A percentile compares a stretch with the other conserved stretches of the same genome.
Evolutionary conservation across 129 eudicot species (phyloP).

Genomic region (Flaveria linearis): DNA sequence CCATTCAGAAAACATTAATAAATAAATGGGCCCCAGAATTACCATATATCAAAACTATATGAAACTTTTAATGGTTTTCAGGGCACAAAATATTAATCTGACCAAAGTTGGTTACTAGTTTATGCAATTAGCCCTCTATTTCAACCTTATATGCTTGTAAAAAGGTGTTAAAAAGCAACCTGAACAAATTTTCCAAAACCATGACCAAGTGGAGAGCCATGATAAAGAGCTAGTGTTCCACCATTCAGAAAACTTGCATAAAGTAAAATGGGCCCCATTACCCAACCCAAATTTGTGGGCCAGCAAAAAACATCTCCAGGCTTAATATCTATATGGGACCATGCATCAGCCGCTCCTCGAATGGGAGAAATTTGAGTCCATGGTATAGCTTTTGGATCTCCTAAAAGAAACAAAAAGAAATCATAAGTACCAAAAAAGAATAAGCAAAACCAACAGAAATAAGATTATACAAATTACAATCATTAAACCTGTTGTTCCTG

Average conservation of each 20-base stretch:
- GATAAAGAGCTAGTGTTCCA: slow-evolving; percentile 86
- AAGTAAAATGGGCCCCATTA: slow-evolving; percentile 83
- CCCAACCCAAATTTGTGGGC: slow-evolving; percentile 99
- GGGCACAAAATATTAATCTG: not conserved
- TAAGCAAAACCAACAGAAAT: not conserved
- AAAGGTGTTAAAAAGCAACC: slow-evolving; percentile 45
- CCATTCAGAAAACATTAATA: too few relatives aligned
- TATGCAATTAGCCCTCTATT: slow-evolving; percentile 3
- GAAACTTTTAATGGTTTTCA: not conserved
- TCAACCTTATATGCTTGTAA: slow-evolving; percentile 1
- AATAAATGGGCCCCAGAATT: not conserved
- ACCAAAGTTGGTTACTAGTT: not conserved
- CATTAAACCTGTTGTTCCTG: slow-evolving; percentile 89
- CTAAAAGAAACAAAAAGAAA: slow-evolving; percentile 37
- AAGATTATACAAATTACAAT: not conserved
- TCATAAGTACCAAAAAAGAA: not conserved
- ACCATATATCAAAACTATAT: not conserved
- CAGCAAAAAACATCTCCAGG: slow-evolving; percentile 76
- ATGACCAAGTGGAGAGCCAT: slow-evolving; percentile 88
- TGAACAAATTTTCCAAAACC: slow-evolving; percentile 89
- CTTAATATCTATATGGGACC: slow-evolving; percentile 67
- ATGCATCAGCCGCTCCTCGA: slow-evolving; percentile 71
- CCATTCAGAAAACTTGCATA: slow-evolving; percentile 78
- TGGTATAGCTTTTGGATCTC: slow-evolving; percentile 98
- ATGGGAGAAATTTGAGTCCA: slow-evolving; percentile 94